Percentiles rank a stretch among this genome's conserved stretches.
These are phyloP conservation scores for Ramaria rubella DNA, from an alignment of 768 basidiomycete species.

Conservation along the genomic window DNA sequence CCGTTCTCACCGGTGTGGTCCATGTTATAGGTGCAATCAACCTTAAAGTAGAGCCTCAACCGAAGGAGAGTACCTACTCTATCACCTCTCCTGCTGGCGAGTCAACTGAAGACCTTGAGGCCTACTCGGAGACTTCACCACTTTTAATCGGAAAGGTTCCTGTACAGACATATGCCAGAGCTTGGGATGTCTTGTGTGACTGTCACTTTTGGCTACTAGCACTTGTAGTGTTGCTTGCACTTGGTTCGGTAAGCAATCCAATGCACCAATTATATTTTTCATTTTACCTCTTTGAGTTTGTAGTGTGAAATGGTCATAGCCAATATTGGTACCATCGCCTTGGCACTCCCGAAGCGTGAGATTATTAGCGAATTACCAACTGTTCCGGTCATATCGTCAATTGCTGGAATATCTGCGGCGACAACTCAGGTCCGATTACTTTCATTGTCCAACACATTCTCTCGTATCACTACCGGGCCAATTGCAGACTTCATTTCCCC, in stretches of 20 bases:
- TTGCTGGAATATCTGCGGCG: slow-evolving; percentile 26
- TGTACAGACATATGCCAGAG: slow-evolving; percentile 25
- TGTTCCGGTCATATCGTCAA: slow-evolving; percentile 9
- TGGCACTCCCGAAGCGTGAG: slow-evolving; percentile 44
- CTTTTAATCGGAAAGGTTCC: slow-evolving; percentile 11
- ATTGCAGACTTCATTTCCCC: slow-evolving; percentile 72
- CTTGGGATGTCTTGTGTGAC: slow-evolving; percentile 44
- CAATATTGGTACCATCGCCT: slow-evolving; percentile 70
- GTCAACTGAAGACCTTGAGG: slow-evolving; percentile 16
- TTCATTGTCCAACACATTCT: slow-evolving; percentile 63
- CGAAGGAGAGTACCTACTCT: slow-evolving; percentile 10
- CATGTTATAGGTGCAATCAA: slow-evolving; percentile 45
- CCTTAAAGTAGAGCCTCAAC: slow-evolving; percentile 32
- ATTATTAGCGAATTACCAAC: slow-evolving; percentile 11
- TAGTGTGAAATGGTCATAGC: slow-evolving; percentile 80
- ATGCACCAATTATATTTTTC: background rate
- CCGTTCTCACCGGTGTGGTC: slow-evolving; percentile 43
- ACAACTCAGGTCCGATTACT: slow-evolving; percentile 64
- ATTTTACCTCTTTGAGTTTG: background rate
- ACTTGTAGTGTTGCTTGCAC: slow-evolving; percentile 41
- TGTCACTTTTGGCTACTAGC: slow-evolving; percentile 60
- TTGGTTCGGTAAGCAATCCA: slow-evolving; percentile 57
- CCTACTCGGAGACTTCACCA: slow-evolving; percentile 23
- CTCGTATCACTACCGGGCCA: slow-evolving; percentile 60
- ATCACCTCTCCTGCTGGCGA: slow-evolving; percentile 13